phyloP scores from a whole-genome alignment of 1,284 basidiomycete species.

The Inonotus obliquus region DNA sequence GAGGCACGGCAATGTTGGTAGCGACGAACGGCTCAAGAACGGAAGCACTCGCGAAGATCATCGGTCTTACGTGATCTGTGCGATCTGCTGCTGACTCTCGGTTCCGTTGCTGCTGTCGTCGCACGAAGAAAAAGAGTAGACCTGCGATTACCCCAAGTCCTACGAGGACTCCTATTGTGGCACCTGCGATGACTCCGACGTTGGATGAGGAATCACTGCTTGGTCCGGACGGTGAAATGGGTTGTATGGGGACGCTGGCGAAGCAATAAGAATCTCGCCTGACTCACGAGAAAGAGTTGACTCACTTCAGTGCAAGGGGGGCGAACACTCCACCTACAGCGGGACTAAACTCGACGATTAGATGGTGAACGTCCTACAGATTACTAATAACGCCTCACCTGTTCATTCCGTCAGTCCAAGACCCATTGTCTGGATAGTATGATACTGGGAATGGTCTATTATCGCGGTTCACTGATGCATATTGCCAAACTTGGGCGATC shows the following conservation, averaged over 20 bases:
- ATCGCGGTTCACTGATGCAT: conserved; percentile 21
- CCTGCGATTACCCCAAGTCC: neutral
- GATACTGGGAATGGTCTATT: conserved; percentile 26
- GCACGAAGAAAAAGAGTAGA: neutral
- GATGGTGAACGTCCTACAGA: neutral
- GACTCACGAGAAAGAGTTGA: neutral
- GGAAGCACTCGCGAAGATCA: neutral
- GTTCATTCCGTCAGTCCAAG: neutral
- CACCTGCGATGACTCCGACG: conserved; percentile 3
- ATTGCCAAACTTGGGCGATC: conserved; percentile 29
- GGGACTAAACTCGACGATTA: conserved; percentile 24
- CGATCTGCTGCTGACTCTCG: conserved; percentile 2
- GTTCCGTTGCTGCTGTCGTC: neutral
- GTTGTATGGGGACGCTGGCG: neutral
- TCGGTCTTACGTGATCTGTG: neutral
- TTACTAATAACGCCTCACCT: neutral
- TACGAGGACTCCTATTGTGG: no score
- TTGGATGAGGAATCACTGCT: no score
- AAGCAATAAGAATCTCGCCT: neutral
- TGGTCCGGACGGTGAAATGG: neutral
- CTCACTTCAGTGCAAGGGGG: conserved; percentile 29
- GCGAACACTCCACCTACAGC: conserved; percentile 34
- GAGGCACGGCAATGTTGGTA: neutral
- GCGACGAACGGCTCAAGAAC: conserved; percentile 5
- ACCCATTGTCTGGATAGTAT: conserved; percentile 27